phyloP scores from a whole-genome alignment of 2,329 filamentous ascomycete genomes.

The Verticillium tricorpus region DNA sequence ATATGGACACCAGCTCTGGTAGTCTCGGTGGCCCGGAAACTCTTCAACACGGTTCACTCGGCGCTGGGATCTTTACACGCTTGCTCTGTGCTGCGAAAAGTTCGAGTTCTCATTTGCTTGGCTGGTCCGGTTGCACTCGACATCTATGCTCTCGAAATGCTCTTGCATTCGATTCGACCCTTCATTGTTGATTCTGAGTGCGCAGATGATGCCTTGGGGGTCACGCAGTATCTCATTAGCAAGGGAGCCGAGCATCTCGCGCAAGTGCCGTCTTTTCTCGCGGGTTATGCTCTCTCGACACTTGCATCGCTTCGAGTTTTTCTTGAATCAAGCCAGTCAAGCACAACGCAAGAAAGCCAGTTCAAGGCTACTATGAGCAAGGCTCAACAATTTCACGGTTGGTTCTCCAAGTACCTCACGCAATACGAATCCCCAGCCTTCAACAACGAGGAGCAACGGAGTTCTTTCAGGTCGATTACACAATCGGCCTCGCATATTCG shows the following conservation, averaged over 20 bases:
- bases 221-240: slow-evolving; percentile 77
- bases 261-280: slow-evolving; percentile 68
- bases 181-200: slow-evolving; percentile 82
- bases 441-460: slow-evolving; percentile 40
- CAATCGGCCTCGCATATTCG: slow-evolving; percentile 64
- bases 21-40: slow-evolving; percentile 67
- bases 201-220: slow-evolving; percentile 82
- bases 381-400: slow-evolving; percentile 69
- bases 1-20: slow-evolving; percentile 77
- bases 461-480: slow-evolving; percentile 63
- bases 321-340: slow-evolving; percentile 68
- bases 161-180: slow-evolving; percentile 72
- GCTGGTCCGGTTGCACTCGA: slow-evolving; percentile 67
- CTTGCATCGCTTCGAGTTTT: slow-evolving; percentile 76
- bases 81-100: slow-evolving; percentile 79
- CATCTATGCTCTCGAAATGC: slow-evolving; percentile 86
- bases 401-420: slow-evolving; percentile 69
- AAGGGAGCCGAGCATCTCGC: slow-evolving; percentile 62
- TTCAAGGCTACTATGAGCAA: slow-evolving; percentile 73
- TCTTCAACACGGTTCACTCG: slow-evolving; percentile 77
- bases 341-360: slow-evolving; percentile 80
- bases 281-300: slow-evolving; percentile 74
- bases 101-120: slow-evolving; percentile 75
- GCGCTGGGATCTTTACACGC: slow-evolving; percentile 83
- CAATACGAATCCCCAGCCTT: slow-evolving; percentile 54